Percentiles rank a stretch among this genome's conserved stretches.
Conservation (phyloP, 2,329 filamentous ascomycete species). For the Colletotrichum tamarilloi region DNA sequence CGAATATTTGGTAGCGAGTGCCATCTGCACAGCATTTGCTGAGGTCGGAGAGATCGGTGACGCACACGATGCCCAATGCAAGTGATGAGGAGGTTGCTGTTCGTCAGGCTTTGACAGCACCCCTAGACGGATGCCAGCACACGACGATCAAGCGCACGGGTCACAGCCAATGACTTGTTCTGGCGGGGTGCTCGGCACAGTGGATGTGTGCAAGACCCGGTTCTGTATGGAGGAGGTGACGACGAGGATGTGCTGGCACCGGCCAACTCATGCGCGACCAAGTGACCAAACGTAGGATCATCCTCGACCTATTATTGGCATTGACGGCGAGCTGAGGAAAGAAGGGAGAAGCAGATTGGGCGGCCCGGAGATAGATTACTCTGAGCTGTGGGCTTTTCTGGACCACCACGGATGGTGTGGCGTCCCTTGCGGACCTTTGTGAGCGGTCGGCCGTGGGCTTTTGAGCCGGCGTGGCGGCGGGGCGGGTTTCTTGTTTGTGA, state of each 20-base stretch:
- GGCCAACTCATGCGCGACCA: conserved; percentile 39
- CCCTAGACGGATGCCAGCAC: conserved; percentile 24
- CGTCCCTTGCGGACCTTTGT: conserved; percentile 8
- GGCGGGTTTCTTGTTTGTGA: conserved; percentile 1
- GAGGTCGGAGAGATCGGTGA: conserved; percentile 2
- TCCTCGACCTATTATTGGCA: conserved; percentile 2
- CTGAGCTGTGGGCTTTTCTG: conserved; percentile 8
- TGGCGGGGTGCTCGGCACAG: conserved; percentile 23
- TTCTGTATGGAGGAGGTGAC: conserved; percentile 31
- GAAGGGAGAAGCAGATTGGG: conserved; percentile 9
- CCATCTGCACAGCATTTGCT: background rate
- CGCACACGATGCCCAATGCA: conserved; percentile 19
- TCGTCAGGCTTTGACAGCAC: conserved; percentile 30
- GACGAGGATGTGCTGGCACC: conserved; percentile 42
- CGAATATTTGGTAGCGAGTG: conserved; percentile 5
- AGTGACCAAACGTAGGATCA: conserved; percentile 6
- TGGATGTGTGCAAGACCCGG: conserved; percentile 33
- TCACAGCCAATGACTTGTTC: conserved; percentile 29
- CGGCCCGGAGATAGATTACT: conserved; percentile 17
- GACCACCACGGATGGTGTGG: background rate
- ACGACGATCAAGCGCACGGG: conserved; percentile 31
- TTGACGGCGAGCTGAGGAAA: background rate
- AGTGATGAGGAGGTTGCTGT: conserved; percentile 10
- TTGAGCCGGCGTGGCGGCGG: background rate
- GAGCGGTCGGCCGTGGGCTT: background rate